A percentile compares a stretch with the other conserved stretches of the same genome.
Evolutionary conservation across 2,329 filamentous ascomycete genomes (phyloP).

Genomic region (Leptographium procerum): DNA sequence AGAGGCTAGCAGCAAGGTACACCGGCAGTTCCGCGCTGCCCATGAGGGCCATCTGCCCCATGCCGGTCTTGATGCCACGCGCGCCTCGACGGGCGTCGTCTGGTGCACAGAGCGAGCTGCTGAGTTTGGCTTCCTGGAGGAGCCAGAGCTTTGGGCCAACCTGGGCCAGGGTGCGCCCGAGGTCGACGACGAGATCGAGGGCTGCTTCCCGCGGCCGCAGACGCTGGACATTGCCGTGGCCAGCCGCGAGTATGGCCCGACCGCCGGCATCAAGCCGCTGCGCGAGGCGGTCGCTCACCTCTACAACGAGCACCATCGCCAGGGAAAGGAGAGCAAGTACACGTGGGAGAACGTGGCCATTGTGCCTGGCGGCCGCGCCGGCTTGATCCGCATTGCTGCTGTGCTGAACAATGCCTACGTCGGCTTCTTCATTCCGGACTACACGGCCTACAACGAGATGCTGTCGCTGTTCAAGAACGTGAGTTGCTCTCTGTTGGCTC

Average conservation of each 20-base stretch:
- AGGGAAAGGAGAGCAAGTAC: conserved; percentile 81
- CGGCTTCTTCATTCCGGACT: conserved; percentile 89
- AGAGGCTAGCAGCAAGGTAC: conserved; percentile 77
- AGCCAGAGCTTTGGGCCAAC: conserved; percentile 80
- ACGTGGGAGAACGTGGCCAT: conserved; percentile 98
- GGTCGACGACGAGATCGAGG: conserved; percentile 83
- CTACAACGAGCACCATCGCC: conserved; percentile 85
- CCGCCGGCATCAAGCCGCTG: conserved; percentile 84
- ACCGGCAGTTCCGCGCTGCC: conserved; percentile 78
- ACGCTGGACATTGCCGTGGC: conserved; percentile 67
- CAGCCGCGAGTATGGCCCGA: conserved; percentile 83
- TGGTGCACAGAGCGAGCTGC: conserved; percentile 83
- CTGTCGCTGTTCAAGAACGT: conserved; percentile 85
- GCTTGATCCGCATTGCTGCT: conserved; percentile 87
- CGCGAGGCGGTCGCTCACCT: conserved; percentile 80
- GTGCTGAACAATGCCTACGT: conserved; percentile 87
- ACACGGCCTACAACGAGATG: conserved; percentile 98
- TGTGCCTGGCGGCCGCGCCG: conserved; percentile 84
- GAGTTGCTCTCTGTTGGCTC: conserved; percentile 15
- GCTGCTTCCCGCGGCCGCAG: conserved; percentile 74
- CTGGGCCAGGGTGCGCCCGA: conserved; percentile 89
- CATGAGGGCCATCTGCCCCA: conserved; percentile 88
- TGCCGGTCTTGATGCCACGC: conserved; percentile 77
- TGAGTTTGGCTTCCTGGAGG: conserved; percentile 78
- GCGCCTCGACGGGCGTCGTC: conserved; percentile 85